A percentile compares a stretch with the other conserved stretches of the same genome.
Evolutionary conservation across 495 filamentous ascomycete genomes (phyloP).

Genomic region (Amniculicola lignicola): DNA sequence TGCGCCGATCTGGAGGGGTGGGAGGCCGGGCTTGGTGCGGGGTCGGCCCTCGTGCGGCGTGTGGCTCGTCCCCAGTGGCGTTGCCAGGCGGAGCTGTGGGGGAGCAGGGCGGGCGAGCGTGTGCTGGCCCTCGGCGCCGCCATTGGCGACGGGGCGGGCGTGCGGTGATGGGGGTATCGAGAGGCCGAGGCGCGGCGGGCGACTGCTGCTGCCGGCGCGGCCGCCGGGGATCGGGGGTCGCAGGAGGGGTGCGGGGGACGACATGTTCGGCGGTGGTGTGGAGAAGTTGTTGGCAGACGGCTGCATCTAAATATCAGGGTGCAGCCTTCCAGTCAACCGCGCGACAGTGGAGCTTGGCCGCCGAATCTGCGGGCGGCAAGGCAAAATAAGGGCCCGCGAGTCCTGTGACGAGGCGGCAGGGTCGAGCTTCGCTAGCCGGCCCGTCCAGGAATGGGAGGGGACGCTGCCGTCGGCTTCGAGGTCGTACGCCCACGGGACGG

Average conservation of each 20-base stretch:
- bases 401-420: conserved; percentile 16
- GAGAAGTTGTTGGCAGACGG: conserved; percentile 5
- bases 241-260: conserved; percentile 72
- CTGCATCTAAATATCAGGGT: conserved; percentile 17
- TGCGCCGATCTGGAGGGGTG: conserved; percentile 49
- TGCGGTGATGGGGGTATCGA: conserved; percentile 83
- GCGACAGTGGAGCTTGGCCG: not conserved
- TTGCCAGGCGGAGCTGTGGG: conserved; percentile 70
- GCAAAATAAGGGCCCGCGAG: not conserved
- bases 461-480: conserved; percentile 8
- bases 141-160: conserved; percentile 61
- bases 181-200: conserved; percentile 76
- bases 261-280: conserved; percentile 55
- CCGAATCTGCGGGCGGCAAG: not conserved
- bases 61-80: conserved; percentile 73
- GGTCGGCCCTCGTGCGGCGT: conserved; percentile 59
- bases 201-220: conserved; percentile 58
- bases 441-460: conserved; percentile 1
- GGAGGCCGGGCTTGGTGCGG: conserved; percentile 50
- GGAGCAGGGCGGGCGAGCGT: conserved; percentile 44
- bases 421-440: not conserved
- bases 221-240: conserved; percentile 78
- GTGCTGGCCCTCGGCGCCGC: conserved; percentile 15
- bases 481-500: conserved; percentile 10
- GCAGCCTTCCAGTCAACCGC: not conserved